Percentiles rank a stretch among this genome's conserved stretches.
phyloP scores from a whole-genome alignment of 805 yeast species.

The Kluyveromyces lactis region DNA sequence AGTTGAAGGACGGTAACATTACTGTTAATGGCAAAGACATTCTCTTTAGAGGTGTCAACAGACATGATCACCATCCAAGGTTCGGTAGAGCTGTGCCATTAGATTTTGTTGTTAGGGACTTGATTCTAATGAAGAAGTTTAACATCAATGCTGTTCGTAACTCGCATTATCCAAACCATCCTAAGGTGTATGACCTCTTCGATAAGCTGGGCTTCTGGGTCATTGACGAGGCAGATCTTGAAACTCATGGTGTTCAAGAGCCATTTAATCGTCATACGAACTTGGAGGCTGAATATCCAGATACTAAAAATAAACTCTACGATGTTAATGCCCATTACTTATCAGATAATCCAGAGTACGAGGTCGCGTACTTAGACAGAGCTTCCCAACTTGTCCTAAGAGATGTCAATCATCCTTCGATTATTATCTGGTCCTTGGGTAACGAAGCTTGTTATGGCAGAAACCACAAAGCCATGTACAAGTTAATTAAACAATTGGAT shows the following conservation, averaged over 20 bases:
- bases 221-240: conserved; percentile 1
- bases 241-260: conserved; percentile 1
- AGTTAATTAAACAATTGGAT: conserved; percentile 1
- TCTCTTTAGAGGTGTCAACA: conserved; percentile 1
- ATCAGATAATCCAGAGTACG: not conserved
- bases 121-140: not conserved
- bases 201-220: conserved; percentile 1
- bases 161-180: conserved; percentile 2
- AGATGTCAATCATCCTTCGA: conserved; percentile 1
- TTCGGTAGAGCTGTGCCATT: not conserved
- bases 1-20: not conserved
- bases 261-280: not conserved
- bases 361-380: not conserved
- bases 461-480: conserved; percentile 2
- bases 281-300: not conserved
- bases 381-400: not conserved
- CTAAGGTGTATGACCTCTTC: conserved; percentile 1
- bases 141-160: conserved; percentile 1
- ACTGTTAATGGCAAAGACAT: conserved; percentile 1
- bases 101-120: not conserved
- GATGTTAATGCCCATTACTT: conserved; percentile 2
- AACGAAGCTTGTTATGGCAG: conserved; percentile 1
- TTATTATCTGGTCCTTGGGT: conserved; percentile 1
- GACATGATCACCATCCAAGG: conserved; percentile 2
- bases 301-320: not conserved